Evolutionary conservation across 306 rosid species (phyloP).

Genomic region (Cicer arietinum): DNA sequence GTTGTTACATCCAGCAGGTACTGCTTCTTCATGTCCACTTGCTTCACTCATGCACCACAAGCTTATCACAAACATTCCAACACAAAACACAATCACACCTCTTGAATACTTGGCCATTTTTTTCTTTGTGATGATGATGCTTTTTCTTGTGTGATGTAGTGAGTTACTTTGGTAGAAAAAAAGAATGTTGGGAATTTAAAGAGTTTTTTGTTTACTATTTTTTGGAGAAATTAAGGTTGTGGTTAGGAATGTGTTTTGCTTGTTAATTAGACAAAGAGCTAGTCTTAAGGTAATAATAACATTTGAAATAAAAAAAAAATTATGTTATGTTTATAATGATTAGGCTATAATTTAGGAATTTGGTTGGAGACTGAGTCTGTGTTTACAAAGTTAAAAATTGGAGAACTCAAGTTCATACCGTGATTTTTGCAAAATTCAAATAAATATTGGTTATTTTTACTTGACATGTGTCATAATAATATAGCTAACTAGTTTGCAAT

Average conservation of each 20-base stretch:
- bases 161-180: neutral
- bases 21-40: neutral
- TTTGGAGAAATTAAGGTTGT: conserved; percentile 1
- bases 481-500: neutral
- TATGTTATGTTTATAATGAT: neutral
- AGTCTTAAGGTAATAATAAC: conserved; percentile 32
- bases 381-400: too few relatives aligned
- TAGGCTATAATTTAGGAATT: neutral
- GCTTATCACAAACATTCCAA: conserved; percentile 42
- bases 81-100: conserved; percentile 36
- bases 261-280: conserved; percentile 36
- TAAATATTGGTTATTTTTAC: neutral
- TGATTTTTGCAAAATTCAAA: too few relatives aligned
- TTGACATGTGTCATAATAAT: neutral
- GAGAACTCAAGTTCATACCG: too few relatives aligned
- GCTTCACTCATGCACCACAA: conserved; percentile 34
- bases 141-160: too few relatives aligned
- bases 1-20: conserved; percentile 1
- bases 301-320: neutral
- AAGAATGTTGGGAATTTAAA: conserved; percentile 29
- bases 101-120: conserved; percentile 32
- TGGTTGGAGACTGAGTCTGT: neutral
- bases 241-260: neutral
- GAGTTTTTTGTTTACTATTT: conserved; percentile 1
- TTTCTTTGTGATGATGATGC: too few relatives aligned